These are phyloP conservation scores for Monosporozyma yasuniensis DNA, from an alignment of 805 yeast species.

Conservation along the genomic window DNA sequence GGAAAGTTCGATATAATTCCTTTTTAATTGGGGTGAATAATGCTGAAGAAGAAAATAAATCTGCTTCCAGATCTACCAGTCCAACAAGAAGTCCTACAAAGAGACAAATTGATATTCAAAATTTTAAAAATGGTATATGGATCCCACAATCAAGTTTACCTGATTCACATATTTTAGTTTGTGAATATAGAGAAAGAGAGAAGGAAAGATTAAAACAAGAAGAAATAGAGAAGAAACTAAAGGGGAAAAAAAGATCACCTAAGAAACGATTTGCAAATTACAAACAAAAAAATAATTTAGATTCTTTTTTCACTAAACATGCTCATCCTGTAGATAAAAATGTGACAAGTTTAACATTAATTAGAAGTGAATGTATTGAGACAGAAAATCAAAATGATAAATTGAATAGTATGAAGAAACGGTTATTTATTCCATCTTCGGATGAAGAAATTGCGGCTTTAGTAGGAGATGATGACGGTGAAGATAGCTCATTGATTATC, in stretches of 20 bases:
- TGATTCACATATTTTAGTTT: conserved; percentile 9
- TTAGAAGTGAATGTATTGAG: neutral
- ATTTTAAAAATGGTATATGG: conserved; percentile 15
- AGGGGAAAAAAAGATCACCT: conserved; percentile 4
- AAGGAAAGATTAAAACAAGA: neutral
- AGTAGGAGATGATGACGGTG: conserved; percentile 1
- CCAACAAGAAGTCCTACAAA: conserved; percentile 14
- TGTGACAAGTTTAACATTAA: conserved; percentile 2
- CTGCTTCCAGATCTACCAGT: neutral
- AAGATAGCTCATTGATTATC: conserved; percentile 1
- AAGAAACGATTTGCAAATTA: conserved; percentile 6
- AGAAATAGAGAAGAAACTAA: neutral
- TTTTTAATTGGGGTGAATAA: conserved; percentile 7
- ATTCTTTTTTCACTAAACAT: conserved; percentile 16
- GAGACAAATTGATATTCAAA: conserved; percentile 11
- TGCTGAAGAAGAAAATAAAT: neutral
- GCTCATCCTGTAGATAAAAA: conserved; percentile 14
- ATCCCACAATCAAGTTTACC: conserved; percentile 18
- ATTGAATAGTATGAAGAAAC: conserved; percentile 7
- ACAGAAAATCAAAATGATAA: conserved; percentile 1
- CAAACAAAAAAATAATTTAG: conserved; percentile 21
- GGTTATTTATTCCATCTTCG: conserved; percentile 14
- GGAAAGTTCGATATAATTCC: conserved; percentile 20
- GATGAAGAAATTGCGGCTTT: neutral
- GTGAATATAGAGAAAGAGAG: conserved; percentile 8